Evolutionary conservation across 768 basidiomycete species (phyloP), one percentile per base, ranked within the genome.

Genomic region (Crassisporium funariophilum): DNA sequence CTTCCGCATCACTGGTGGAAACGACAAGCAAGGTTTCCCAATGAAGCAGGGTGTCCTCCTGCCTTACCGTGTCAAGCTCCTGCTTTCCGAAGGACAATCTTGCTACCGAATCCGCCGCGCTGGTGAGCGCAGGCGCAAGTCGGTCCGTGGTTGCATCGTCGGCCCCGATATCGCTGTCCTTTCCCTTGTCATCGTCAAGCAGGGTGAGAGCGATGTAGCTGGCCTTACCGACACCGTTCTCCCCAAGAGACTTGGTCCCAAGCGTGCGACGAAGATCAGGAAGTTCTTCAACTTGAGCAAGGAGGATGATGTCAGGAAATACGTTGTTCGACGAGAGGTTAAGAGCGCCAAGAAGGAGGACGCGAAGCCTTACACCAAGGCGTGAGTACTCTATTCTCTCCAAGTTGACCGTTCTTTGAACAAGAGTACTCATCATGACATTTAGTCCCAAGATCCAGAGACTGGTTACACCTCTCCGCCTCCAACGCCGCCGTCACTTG

Each of bases 1-100:
- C 68, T 83, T 97, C 80, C 87, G 93, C 62, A 90, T 99, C 77
- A 95, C 91, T 22, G 95, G 95, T 61, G 92, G 95, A 54, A 98
- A 98, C 79, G 94, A 98, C 84, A 92, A 93, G 77, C 91, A 95
- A 70, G 93, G 94, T 65, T 95, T 97, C 82, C 93, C 94, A 38
- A 97, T 98, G 93, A 98, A 98, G 75, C 95, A 99, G 76, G 95
- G 95, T 76, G 90, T 98, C 57, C 88, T 98, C 52, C 82, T 95
- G 62, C 91, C 91, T 49, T 67, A 91, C 76, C 94, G 95, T 82
- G 91, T 95, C 60, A 78, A 83, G 52, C 88, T 99, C 56, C 90
- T 98, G 63, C 89, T 99, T 66, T 61, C 90, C 53, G 91, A 95
- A 69, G 94, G 94, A 41, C 95, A 98, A 84, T 95, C 95, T 23